Base-by-base conservation (phyloP, 139 green algal species). In the Chlamydomonas asymmetrica region DNA sequence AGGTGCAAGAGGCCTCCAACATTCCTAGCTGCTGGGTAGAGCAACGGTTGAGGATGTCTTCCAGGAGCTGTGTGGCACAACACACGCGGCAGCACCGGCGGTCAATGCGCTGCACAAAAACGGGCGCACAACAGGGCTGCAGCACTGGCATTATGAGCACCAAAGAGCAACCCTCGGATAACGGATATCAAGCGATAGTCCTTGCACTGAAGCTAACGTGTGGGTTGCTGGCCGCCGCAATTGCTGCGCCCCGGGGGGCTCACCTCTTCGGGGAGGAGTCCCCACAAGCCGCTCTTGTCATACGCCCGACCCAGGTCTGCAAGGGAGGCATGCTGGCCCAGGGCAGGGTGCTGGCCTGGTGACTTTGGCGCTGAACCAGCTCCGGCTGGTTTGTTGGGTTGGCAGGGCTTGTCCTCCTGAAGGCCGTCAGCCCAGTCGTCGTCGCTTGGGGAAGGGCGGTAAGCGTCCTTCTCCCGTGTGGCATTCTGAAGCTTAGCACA, bases 1-100 rank as follows among this genome's bases (percentile, higher is more conserved):
- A 92, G 27, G 34, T 65, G 82, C 90, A 94, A 7, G 80, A 89
- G 9, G 87, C 76, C 71, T 92, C 87, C 64, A 94, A 78, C 56
- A 77, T 81, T 25, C 76, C 90, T 27, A 94, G 80, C 80, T 94
- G 84, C 3, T 80, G 73, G 0, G 85, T 63, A 1, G 43, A 60
- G 69, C 88, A 92, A 29, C 82, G 73, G 27, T 87, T 84, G 45
- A 94, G 78, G 48, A 94, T 86, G 39, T 83, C 75, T 38, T 94
- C 87, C 39, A 92, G 38, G 43, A 89, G 40, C 82, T 94, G 83
- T 74, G 63, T 0, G 32, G 45, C 22, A 25, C 18, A 41, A 80
- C 29, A 20, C 32, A 61, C 31, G 8, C 23, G 49, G 29, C n/a
- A n/a, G n/a, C n/a, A n/a, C n/a, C n/a, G n/a, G n/a, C n/a, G n/a